Evolutionary conservation across 208 protist genomes (phyloP), one percentile per base, ranked within the genome.

Genomic region (Trypanosoma congolense): DNA sequence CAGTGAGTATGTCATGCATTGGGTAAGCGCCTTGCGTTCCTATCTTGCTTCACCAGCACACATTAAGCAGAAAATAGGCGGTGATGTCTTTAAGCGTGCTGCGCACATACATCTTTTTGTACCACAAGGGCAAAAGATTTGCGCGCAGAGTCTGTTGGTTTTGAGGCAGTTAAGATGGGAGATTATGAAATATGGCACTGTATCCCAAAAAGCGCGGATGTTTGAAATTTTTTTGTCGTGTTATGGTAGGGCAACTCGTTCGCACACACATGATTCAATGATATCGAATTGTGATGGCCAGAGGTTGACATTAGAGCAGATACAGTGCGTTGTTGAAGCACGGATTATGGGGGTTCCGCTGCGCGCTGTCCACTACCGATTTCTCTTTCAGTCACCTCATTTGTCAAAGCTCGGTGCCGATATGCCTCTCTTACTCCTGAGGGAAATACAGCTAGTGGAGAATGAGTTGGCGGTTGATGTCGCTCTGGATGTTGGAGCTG

Each of bases 321-420:
- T 87, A 49, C 76, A 87, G 52, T 87, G 75, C 43, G 61, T 87
- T 19, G 80, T 80, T 2, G 75, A 87, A 62, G 75, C 80, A 18
- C 72, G 70, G 33, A 60, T 83, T 5, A 43, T 64, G 16, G 70
- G 71, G 9, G 63, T 87, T 16, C 59, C 65, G 0, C 53, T 83
- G 28, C 54, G 52, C 3, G 57, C 66, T 6, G 61, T 61, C 9
- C 80, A 87, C 51, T 74, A 78, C 36, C 74, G 73, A 38, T 62
- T 73, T 24, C 65, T 75, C n/a, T 48, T 87, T 31, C 69, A 65
- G 12, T 82, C 73, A 8, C 59, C 80, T 18, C 62, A 72, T 30
- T 61, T 87, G 6, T 66, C 75, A 5, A 36, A 56, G 28, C 49
- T 83, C 3, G 70, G 71, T 33, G 60, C 73, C 1, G 61, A 81